These are phyloP conservation scores for Phoma herbarum DNA, from an alignment of 2,329 filamentous ascomycete species.

Conservation along the genomic window DNA sequence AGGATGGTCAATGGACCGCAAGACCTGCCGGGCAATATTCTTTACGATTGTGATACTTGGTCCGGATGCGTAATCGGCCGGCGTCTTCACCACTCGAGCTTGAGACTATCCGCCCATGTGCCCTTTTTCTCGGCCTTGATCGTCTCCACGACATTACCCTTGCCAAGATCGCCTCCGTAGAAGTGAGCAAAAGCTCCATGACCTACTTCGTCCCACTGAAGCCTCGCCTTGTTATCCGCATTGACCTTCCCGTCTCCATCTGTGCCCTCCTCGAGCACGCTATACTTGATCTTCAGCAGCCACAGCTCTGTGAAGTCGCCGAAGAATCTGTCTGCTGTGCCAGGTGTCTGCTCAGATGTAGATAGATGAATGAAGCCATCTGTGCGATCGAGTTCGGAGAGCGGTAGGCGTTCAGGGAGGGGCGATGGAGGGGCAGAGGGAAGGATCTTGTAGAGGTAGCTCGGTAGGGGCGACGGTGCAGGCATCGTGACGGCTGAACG, in stretches of 20 bases:
- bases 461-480: constrained; percentile 45
- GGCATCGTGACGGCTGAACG: constrained; percentile 32
- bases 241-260: constrained; percentile 39
- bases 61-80: too few species aligned
- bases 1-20: too few species aligned
- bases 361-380: constrained; percentile 72
- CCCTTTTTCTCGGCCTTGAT: constrained; percentile 59
- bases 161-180: constrained; percentile 65
- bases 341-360: constrained; percentile 59
- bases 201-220: constrained; percentile 64
- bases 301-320: constrained; percentile 53
- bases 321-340: constrained; percentile 49
- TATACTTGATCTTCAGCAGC: constrained; percentile 64
- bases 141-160: constrained; percentile 59
- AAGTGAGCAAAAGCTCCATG: constrained; percentile 65
- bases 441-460: constrained; percentile 68
- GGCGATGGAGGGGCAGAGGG: constrained; percentile 62
- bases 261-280: constrained; percentile 49
- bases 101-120: constrained; percentile 57
- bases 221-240: constrained; percentile 37
- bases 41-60: too few species aligned
- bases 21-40: too few species aligned
- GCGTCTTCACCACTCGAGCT: constrained; percentile 43
- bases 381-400: constrained; percentile 66
- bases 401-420: constrained; percentile 63